Evolutionary conservation across 148 eudicot species (phyloP), one percentile per base, ranked within the genome.

Genomic region (Vaccinium corymbosum): DNA sequence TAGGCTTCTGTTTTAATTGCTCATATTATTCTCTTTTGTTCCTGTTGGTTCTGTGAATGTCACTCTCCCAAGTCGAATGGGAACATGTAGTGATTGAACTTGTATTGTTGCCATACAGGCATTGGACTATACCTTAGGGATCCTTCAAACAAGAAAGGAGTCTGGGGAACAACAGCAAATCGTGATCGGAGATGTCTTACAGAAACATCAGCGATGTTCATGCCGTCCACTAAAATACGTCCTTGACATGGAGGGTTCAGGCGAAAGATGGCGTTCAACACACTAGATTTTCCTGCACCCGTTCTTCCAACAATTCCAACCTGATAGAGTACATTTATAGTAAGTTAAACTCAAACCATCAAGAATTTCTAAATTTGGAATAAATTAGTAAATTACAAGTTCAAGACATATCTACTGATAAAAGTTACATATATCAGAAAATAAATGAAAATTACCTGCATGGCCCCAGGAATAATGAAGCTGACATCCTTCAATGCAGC

Each of bases 221-320:
- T 73, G 78, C 88, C 93, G 84, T 97, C 99, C 46, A 97, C 93
- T 62, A 92, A 56, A 76, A 97, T 90, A 81, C 84, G 48, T 72
- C 99, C 99, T 87, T 88, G 88, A 83, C 89, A 89, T 42, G 92
- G 87, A 55, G 95, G 98, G 84, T 91, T 92, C 57, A 97, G 91
- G 78, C 98, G 93, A 85, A 97, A 97, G 86, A 97, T 87, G 77
- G 93, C 98, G 90, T 97, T 97, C 83, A 97, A 88, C 52, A 97
- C 84, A 80, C 98, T 97, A 55, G 99, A 97, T 90, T 97, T 97
- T 87, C 99, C 99, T 66, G 99, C 99, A 79, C 98, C 99, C 49
- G 99, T 97, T 88, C 99, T 91, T 88, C 99, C 99, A 88, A 97
- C 83, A 77, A 97, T 89, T 59, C 99, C 99, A 75, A 94, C 95